phyloP scores from a whole-genome alignment of 73 alveolate species.

The Durusdinium trenchii region DNA sequence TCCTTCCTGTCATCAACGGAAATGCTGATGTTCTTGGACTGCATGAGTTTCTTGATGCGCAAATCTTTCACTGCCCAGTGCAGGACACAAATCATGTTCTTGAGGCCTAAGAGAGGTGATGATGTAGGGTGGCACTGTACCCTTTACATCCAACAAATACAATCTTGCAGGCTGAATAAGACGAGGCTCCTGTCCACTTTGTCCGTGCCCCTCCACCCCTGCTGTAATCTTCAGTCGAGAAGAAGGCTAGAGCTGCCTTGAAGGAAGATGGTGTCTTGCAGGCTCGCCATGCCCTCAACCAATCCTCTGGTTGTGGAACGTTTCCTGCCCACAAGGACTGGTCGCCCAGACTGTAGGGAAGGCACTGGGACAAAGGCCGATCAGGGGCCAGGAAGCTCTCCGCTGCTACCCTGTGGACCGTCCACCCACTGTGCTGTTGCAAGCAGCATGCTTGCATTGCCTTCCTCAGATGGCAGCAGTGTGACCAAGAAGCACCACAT shows the following conservation, averaged over 20 bases:
- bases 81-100: constrained; percentile 40
- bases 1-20: constrained; percentile 55
- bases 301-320: constrained; percentile 46
- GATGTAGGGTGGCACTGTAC: too few species aligned
- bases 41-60: neutral
- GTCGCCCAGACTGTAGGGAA: constrained; percentile 20
- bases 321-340: constrained; percentile 18
- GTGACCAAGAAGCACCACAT: neutral
- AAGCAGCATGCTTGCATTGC: constrained; percentile 29
- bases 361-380: neutral
- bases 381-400: constrained; percentile 25
- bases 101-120: constrained; percentile 1
- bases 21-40: neutral
- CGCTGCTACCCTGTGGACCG: constrained; percentile 22
- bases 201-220: neutral
- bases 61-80: constrained; percentile 12
- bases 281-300: constrained; percentile 63
- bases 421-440: neutral
- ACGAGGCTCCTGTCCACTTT: neutral
- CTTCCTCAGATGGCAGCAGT: neutral
- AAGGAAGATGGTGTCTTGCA: neutral
- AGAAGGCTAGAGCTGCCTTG: neutral
- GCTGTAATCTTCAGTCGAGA: neutral
- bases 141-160: too few species aligned
- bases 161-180: neutral